phyloP scores from a whole-genome alignment of 306 rosid species.

The Vigna mungo region DNA sequence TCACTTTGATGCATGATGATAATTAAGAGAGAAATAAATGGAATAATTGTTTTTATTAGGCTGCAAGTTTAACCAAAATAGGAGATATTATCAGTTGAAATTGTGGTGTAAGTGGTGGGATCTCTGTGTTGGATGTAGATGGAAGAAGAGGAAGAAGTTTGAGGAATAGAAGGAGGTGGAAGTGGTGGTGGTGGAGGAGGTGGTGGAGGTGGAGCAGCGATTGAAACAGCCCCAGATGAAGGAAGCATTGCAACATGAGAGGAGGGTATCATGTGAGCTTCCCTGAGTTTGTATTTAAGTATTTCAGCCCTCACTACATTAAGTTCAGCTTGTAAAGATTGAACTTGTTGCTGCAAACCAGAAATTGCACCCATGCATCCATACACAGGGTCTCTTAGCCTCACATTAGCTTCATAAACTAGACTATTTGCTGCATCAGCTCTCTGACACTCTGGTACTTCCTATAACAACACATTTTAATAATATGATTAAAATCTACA shows the following conservation, averaged over 20 bases:
- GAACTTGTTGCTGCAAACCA: constrained; percentile 90
- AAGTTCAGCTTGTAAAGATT: constrained; percentile 83
- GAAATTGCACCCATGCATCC: constrained; percentile 99
- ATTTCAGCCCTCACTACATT: constrained; percentile 80
- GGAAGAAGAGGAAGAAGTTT: constrained; percentile 65
- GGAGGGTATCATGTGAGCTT: constrained; percentile 58
- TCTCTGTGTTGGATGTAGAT: constrained; percentile 53
- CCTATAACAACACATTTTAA: constrained; percentile 51
- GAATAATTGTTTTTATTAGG: constrained; percentile 31
- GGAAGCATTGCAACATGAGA: constrained; percentile 58
- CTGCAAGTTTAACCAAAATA: constrained; percentile 54
- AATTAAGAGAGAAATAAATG: constrained; percentile 43
- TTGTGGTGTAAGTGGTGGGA: constrained; percentile 50
- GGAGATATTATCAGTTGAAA: constrained; percentile 55
- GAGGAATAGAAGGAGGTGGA: constrained; percentile 50
- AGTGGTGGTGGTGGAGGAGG: constrained; percentile 49
- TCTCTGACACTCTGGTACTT: constrained; percentile 85
- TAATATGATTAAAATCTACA: neutral
- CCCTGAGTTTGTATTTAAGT: constrained; percentile 80
- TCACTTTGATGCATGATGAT: constrained; percentile 36
- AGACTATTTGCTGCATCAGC: constrained; percentile 96
- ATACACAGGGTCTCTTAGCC: constrained; percentile 95
- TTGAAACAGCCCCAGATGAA: constrained; percentile 58
- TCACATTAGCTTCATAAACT: constrained; percentile 93
- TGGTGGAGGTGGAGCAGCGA: constrained; percentile 61